Evolutionary conservation across 2,329 filamentous ascomycete genomes (phyloP), one percentile per base, ranked within the genome.

Genomic region (Pestalotiopsis sp.): DNA sequence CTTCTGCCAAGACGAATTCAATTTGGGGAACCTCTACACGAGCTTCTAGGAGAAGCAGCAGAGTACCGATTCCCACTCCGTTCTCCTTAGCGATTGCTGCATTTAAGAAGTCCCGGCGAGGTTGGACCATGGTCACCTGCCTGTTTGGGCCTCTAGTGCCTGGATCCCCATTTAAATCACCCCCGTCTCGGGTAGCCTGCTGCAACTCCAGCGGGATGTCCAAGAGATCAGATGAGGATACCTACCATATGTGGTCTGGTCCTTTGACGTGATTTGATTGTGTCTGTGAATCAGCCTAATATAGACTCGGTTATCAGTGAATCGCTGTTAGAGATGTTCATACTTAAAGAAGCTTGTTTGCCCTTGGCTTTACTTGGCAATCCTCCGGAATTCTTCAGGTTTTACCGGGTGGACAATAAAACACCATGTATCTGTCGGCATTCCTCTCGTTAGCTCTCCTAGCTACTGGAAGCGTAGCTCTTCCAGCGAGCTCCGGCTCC

Each of bases 321-420:
- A 11, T 52, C 45, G 5, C 14, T n/a, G 17, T 23, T 49, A 13
- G n/a, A 38, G 14, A 45, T 31, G 39, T 27, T 52, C 14, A 36
- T 45, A 41, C 39, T 39, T 64, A 41, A 64, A 63, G 49, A 64
- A 39, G 61, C 61, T 64, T 64, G 38, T 49, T 64, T 49, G 36
- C 36, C 14, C 61, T 64, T 64, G 61, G 61, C 61, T 64, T 64
- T 39, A 64, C 61, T 64, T 64, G 61, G 61, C 61, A 25, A 25
- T 36, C 31, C 20, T 13, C 38, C 49, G 38, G n/a, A 25, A 13
- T 27, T 31, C 13, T 7, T n/a, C 27, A 17, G 59, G 9, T 20
- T 62, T 23, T 36, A 5, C 27, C 27, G 17, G 13, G n/a, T 13
- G 9, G 5, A n/a, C 25, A 31, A 20, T 45, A 38, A 4, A 23